Evolutionary conservation across 1,284 basidiomycete genomes (phyloP), one percentile per base, ranked within the genome.

Genomic region (Ustilago cynodontis): DNA sequence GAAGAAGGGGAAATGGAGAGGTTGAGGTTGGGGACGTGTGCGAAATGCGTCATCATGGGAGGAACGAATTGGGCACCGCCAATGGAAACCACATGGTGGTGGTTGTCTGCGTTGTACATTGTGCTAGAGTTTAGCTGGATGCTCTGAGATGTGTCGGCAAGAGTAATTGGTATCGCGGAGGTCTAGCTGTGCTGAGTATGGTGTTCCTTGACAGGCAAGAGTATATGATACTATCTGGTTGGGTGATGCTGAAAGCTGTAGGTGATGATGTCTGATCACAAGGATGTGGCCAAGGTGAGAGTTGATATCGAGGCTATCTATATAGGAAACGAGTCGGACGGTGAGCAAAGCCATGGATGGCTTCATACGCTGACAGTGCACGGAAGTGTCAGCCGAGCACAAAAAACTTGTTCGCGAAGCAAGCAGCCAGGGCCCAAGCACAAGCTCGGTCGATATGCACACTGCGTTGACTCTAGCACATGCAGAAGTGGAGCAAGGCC

Each of bases 1-100:
- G 74, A 77, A 6, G 59, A 55, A 11, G 70, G 69, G 22, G 71
- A 75, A 41, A 52, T 58, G n/a, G 58, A 58, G 43, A 50, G 58
- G 6, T 62, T 31, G 31, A 59, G 47, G 59, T 64, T 54, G 52
- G 62, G 56, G 0, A 62, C 45, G 51, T 64, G 71, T 3, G 63
- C 35, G 26, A 72, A 68, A 37, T 77, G 65, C 43, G 69, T 58
- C 68, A 76, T 67, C 41, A 66, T 64, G 4, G 73, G 73, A 11
- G 73, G 73, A 2, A 76, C 68, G 47, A 71, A 76, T 1, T 33
- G 31, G 4, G 73, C 68, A 1, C 73, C 73, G 5, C 73, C 73
- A 33, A 76, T 76, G 50, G 52, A 54, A 20, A 76, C 73, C 0
- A 76, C 73, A 43, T 43, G n/a, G 47, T 76, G 65, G n/a, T 59